These are phyloP conservation scores for Salicornia ramosissima DNA, from an alignment of 148 eudicot genomes.

Conservation along the genomic window DNA sequence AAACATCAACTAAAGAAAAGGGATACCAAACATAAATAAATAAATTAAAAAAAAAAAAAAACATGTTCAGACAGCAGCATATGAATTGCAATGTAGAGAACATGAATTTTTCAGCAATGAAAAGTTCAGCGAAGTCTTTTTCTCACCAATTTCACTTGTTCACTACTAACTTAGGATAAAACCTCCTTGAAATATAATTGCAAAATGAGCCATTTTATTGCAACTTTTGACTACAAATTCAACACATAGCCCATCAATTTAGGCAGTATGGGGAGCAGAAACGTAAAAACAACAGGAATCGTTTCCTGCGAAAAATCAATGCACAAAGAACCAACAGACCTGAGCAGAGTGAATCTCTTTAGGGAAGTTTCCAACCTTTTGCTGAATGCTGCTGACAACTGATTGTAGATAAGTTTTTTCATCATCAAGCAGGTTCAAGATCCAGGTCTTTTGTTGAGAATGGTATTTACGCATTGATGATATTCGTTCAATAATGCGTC, in stretches of 20 bases:
- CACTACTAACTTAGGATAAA: background rate
- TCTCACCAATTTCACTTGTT: background rate
- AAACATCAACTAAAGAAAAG: too few species aligned
- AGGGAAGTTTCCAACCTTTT: slow-evolving; percentile 44
- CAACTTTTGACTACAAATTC: background rate
- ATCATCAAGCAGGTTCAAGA: slow-evolving; percentile 52
- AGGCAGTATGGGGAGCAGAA: background rate
- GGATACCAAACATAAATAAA: too few species aligned
- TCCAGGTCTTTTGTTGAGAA: slow-evolving; percentile 43
- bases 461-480: slow-evolving; percentile 53
- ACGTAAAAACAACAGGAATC: background rate
- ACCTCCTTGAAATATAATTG: background rate
- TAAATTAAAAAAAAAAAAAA: too few species aligned
- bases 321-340: slow-evolving; percentile 36
- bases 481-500: slow-evolving; percentile 45
- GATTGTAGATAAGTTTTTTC: slow-evolving; percentile 56
- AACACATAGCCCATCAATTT: background rate
- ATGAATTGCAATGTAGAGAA: background rate
- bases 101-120: background rate
- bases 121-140: background rate
- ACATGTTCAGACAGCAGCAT: background rate
- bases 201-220: background rate
- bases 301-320: background rate
- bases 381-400: slow-evolving; percentile 36
- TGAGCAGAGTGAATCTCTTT: slow-evolving; percentile 34